Evolutionary conservation across 1,284 basidiomycete genomes (phyloP).

Genomic region (Malassezia sp.): DNA sequence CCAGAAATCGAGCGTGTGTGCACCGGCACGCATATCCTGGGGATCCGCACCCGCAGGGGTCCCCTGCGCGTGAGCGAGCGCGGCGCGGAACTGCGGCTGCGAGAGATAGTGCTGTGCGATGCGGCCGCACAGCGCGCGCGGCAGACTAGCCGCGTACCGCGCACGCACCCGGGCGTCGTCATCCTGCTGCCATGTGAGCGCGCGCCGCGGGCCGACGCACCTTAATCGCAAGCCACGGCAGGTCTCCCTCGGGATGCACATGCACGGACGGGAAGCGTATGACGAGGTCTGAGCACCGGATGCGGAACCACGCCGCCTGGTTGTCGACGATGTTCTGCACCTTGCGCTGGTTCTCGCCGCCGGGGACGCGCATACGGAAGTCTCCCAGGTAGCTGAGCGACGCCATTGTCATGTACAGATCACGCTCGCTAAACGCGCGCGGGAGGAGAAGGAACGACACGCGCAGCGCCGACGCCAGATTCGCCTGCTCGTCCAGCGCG

Average conservation of each 20-base stretch:
- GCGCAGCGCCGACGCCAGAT: slow-evolving; percentile 76
- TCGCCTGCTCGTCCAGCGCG: slow-evolving; percentile 81
- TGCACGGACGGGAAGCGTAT: slow-evolving; percentile 33
- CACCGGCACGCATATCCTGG: slow-evolving; percentile 23
- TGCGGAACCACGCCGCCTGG: slow-evolving; percentile 70
- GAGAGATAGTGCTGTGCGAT: slow-evolving; percentile 7
- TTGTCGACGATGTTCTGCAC: slow-evolving; percentile 62
- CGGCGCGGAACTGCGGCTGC: too few relatives aligned
- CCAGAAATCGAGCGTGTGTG: slow-evolving; percentile 33
- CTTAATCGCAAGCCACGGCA: slow-evolving; percentile 19
- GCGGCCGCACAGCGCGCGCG: slow-evolving; percentile 25
- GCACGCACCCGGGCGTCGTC: slow-evolving; percentile 22
- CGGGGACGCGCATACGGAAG: slow-evolving; percentile 75
- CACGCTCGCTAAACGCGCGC: slow-evolving; percentile 59
- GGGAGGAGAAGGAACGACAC: slow-evolving; percentile 60
- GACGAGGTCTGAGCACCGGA: slow-evolving; percentile 61
- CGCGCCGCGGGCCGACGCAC: too few relatives aligned
- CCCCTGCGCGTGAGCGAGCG: neutral
- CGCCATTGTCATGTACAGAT: slow-evolving; percentile 75
- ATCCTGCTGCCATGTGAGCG: slow-evolving; percentile 21
- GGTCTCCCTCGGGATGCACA: slow-evolving; percentile 19
- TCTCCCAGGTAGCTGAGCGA: slow-evolving; percentile 72
- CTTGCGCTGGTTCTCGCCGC: slow-evolving; percentile 87
- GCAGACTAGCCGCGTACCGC: slow-evolving; percentile 25
- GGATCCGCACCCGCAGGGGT: slow-evolving; percentile 14